Evolutionary conservation across 768 basidiomycete species (phyloP), one percentile per base, ranked within the genome.

Genomic region (Tubosaeta brunneosetosa): DNA sequence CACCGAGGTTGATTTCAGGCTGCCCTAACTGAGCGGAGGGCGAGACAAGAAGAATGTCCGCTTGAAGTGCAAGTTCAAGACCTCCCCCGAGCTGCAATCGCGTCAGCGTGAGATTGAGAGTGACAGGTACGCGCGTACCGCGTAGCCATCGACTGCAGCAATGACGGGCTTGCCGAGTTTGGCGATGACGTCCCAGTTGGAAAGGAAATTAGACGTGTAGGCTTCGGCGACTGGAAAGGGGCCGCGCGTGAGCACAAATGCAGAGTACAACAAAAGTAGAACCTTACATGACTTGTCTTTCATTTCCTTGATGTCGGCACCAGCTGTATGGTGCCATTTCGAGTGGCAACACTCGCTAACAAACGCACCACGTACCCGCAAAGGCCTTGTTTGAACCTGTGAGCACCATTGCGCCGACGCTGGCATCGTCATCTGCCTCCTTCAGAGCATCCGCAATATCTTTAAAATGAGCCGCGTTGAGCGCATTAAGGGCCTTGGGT

Each of bases 301-400:
- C 95, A 98, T 98, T 73, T 98, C 94, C 74, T 97, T 97, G 73
- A 99, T 97, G 71, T 99, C 95, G 19, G 95, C 95, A 3, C 95
- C 94, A 61, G 94, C 94, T 93, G 50, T 42, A 59, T 16, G 41
- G 41, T 33, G 33, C 27, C 27, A 22, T 13, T 32, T 51, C 26
- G 26, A 55, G 40, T 17, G 12, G 26, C 27, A 44, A 12, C 4
- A 34, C 19, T 22, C 44, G 27, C 4, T 11, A 33, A 19, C 32
- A 16, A 38, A 42, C 17, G 33, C 10, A 22, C 12, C 40, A 58
- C 85, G 54, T 61, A 87, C 93, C 93, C 53, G 95, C 95, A 67
- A 99, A 99, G 3, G 92, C 94, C 69, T 78, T 87, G 56, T 91
- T 90, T 26, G 88, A 90, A 2, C 95, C 95, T 1, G 95, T 98